phyloP scores from a whole-genome alignment of 257 asterid species.

The Nicotiana tomentosiformis region DNA sequence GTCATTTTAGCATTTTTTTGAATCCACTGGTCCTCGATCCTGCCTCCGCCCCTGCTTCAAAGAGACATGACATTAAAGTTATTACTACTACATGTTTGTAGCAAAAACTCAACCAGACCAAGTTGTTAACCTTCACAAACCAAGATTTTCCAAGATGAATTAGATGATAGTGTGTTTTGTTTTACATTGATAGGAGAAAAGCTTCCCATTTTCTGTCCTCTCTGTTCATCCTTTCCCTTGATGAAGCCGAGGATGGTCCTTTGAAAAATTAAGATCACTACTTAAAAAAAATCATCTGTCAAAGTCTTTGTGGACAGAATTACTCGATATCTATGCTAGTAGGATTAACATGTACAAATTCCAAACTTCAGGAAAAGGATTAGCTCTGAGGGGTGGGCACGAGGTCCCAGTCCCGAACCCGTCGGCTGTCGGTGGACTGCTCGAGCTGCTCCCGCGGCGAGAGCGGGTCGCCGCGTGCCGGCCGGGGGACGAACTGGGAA shows the following conservation, averaged over 20 bases:
- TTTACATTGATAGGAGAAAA: neutral
- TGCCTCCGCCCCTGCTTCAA: neutral
- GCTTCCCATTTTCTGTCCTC: neutral
- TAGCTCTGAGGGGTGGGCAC: too few relatives aligned
- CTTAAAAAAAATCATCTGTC: neutral
- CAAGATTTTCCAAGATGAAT: too few relatives aligned
- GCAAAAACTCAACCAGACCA: neutral
- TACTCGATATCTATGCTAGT: neutral
- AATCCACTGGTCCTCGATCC: neutral
- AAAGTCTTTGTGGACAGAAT: neutral
- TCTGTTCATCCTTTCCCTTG: neutral
- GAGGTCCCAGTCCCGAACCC: too few relatives aligned
- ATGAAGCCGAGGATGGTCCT: neutral
- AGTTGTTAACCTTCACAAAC: too few relatives aligned
- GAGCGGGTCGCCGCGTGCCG: too few relatives aligned
- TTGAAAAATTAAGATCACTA: neutral
- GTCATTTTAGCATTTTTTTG: neutral
- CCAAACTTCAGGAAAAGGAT: neutral
- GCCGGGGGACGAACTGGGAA: neutral
- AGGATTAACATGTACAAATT: too few relatives aligned
- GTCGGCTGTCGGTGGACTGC: too few relatives aligned
- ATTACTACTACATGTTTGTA: neutral
- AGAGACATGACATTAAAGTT: constrained; percentile 16
- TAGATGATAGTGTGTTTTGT: neutral
- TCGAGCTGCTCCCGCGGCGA: too few relatives aligned